A percentile compares a stretch with the other conserved stretches of the same genome.
Conservation (phyloP, 345 rosid genomes). For the Aquilaria malaccensis region DNA sequence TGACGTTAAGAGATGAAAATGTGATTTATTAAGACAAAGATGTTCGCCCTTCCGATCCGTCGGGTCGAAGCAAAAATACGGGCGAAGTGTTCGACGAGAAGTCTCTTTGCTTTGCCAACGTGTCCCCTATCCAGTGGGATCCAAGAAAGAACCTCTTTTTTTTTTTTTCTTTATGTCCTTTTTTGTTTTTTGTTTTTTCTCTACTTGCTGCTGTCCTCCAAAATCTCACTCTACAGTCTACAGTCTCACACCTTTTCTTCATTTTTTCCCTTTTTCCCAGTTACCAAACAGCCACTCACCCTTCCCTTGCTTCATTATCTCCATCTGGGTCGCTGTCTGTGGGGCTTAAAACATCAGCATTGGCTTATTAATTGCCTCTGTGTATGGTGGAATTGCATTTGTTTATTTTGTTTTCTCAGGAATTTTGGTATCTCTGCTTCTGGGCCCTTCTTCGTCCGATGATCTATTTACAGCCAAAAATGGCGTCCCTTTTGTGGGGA, state of each 20-base stretch:
- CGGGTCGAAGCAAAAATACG: slow-evolving; percentile 10
- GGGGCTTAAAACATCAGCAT: background rate
- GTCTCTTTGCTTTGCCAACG: slow-evolving; percentile 17
- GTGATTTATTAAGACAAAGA: slow-evolving; percentile 2
- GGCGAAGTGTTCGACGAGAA: background rate
- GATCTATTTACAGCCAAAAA: too few species aligned
- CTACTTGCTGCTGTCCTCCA: background rate
- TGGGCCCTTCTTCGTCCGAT: too few species aligned
- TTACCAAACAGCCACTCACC: background rate
- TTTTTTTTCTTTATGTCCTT: background rate
- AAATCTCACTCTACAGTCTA: background rate
- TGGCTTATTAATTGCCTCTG: too few species aligned
- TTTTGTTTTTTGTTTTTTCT: background rate
- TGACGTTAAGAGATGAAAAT: too few species aligned
- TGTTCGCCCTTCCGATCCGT: slow-evolving; percentile 22
- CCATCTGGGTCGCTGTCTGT: slow-evolving; percentile 2
- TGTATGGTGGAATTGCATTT: too few species aligned
- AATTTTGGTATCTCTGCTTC: too few species aligned
- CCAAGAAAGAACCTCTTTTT: slow-evolving; percentile 24
- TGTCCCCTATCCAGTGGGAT: slow-evolving; percentile 19
- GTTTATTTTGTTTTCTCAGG: too few species aligned
- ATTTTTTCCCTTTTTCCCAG: background rate
- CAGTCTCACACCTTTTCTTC: background rate
- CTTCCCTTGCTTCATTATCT: too few species aligned
- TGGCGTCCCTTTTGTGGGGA: too few species aligned